Conservation (phyloP, 768 basidiomycete genomes). For the Russula sp. region DNA sequence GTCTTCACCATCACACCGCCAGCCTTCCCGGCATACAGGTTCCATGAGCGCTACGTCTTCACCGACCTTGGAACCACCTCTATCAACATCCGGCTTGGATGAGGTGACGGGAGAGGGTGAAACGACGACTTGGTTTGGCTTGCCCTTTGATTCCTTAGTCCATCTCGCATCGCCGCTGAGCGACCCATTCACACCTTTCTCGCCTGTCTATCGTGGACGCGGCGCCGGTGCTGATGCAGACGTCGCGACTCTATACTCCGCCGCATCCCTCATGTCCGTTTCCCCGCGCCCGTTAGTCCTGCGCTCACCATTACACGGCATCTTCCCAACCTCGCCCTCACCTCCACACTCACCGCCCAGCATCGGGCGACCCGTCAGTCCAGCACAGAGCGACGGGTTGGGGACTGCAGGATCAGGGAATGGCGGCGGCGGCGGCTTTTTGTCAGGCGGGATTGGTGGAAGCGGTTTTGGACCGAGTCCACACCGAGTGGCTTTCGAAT, state of each 20-base stretch:
- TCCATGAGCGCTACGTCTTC: conserved; percentile 26
- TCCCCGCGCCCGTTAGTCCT: conserved; percentile 40
- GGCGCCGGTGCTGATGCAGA: conserved; percentile 61
- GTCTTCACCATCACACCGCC: conserved; percentile 29
- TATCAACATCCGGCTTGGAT: conserved; percentile 13
- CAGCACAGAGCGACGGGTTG: conserved; percentile 32
- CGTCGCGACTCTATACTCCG: conserved; percentile 83
- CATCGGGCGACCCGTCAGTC: conserved; percentile 36
- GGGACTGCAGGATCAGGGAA: neutral
- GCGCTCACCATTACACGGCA: conserved; percentile 40
- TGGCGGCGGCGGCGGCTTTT: neutral
- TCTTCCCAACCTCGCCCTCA: conserved; percentile 33
- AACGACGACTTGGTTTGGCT: conserved; percentile 49
- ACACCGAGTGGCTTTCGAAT: conserved; percentile 54
- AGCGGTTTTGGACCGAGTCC: conserved; percentile 36
- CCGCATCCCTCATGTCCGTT: conserved; percentile 73
- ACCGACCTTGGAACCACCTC: conserved; percentile 2
- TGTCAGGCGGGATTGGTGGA: conserved; percentile 34
- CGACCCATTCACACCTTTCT: conserved; percentile 49
- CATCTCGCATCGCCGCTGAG: conserved; percentile 63
- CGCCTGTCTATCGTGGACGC: conserved; percentile 37
- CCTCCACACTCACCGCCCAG: conserved; percentile 31
- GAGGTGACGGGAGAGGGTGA: conserved; percentile 33
- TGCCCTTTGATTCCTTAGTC: conserved; percentile 71
- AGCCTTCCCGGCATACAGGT: conserved; percentile 31